Percentiles rank a stretch among this genome's conserved stretches.
These are phyloP conservation scores for Tuctoria greenei DNA, from an alignment of 176 grass and related monocot genomes.

Conservation along the genomic window DNA sequence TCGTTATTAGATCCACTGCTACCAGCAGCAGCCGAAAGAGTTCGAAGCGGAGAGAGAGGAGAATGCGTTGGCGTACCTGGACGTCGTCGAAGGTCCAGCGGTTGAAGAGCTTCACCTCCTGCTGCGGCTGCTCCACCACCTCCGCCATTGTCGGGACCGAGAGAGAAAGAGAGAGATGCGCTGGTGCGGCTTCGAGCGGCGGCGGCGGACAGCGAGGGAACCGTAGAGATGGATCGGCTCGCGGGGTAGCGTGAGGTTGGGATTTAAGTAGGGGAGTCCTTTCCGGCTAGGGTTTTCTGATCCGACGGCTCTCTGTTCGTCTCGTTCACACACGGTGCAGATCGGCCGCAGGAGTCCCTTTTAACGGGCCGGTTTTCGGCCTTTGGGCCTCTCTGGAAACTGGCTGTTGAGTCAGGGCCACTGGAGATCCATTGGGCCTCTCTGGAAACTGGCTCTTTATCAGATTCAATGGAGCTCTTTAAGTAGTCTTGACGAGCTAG, in stretches of 20 bases:
- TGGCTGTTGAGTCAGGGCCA: background rate
- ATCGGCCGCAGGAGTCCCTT: background rate
- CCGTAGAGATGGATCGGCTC: background rate
- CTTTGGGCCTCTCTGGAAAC: background rate
- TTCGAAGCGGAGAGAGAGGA: background rate
- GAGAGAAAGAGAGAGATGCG: background rate
- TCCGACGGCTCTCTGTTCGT: slow-evolving; percentile 21
- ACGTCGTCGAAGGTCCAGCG: slow-evolving; percentile 37
- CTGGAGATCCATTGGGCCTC: no score
- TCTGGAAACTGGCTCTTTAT: no score
- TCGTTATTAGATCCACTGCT: background rate
- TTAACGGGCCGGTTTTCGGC: background rate
- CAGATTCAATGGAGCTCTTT: no score
- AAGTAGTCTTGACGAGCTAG: no score
- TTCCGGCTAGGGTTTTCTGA: slow-evolving; percentile 32
- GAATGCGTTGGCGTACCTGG: background rate
- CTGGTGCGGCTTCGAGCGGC: background rate
- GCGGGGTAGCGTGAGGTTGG: background rate
- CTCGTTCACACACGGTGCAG: background rate
- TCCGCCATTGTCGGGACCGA: slow-evolving; percentile 12
- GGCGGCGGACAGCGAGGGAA: slow-evolving; percentile 3
- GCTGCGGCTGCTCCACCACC: slow-evolving; percentile 24
- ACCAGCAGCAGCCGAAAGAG: background rate
- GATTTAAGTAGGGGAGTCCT: background rate
- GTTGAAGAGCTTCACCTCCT: slow-evolving; percentile 43